phyloP scores from a whole-genome alignment of 345 rosid species.

The Eutrema japonicum region DNA sequence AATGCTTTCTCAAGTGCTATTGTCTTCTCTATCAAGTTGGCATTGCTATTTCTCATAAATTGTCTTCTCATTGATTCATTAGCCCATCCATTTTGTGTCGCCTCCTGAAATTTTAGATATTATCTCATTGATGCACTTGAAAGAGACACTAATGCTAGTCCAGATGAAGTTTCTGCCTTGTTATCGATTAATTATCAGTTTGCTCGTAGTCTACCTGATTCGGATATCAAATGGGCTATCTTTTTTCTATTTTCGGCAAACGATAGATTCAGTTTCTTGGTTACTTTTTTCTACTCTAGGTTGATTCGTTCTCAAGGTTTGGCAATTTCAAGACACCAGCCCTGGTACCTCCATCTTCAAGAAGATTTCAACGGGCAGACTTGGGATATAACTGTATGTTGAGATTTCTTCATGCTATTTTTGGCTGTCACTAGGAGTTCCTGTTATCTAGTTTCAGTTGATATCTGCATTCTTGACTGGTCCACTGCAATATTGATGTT shows the following conservation, averaged over 20 bases:
- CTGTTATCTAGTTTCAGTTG: not conserved
- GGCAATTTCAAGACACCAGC: slow-evolving; percentile 57
- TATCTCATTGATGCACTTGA: not conserved
- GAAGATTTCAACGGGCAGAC: slow-evolving; percentile 72
- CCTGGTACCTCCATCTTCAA: slow-evolving; percentile 69
- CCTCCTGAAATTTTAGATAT: not conserved
- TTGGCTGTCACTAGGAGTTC: not conserved
- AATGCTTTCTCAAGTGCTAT: not conserved
- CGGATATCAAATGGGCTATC: not conserved
- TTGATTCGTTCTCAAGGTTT: slow-evolving; percentile 64
- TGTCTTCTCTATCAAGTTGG: not conserved
- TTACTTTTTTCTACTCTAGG: slow-evolving; percentile 47
- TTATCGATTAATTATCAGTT: not conserved
- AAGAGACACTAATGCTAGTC: slow-evolving; percentile 11
- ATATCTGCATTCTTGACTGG: not conserved
- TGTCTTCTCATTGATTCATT: not conserved
- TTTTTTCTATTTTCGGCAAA: not conserved
- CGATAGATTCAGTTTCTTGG: slow-evolving; percentile 1
- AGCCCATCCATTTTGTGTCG: not conserved
- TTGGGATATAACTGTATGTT: slow-evolving; percentile 66
- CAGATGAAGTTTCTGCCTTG: not conserved
- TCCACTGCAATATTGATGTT: slow-evolving; percentile 6
- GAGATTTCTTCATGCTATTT: slow-evolving; percentile 10
- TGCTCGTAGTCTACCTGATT: not conserved
- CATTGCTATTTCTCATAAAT: not conserved